Evolutionary conservation across 176 grass and related monocot species (phyloP), one percentile per base, ranked within the genome.

Genomic region (Secale cereale): DNA sequence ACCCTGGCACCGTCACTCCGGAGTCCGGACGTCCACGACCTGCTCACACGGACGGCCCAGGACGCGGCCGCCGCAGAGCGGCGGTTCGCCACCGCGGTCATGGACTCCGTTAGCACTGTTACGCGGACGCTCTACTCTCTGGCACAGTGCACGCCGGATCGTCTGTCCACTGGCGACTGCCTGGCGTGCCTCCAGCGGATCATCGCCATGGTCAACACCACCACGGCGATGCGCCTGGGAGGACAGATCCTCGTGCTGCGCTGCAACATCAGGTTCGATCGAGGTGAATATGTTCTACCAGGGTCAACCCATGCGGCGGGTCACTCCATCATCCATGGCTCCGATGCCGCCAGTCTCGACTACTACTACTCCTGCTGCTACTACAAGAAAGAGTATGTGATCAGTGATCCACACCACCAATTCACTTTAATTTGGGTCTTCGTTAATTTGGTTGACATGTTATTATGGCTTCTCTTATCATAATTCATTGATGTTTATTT

Each of bases 71-170:
- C 3, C 10, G 1, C 68, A 1, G 10, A 17, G 17, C 46, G 11
- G 57, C 54, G 56, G 56, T 83, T 64, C 81, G 57, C 81, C 67
- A 72, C 80, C 8, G 80, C 22, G n/a, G 25, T 41, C 66, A 74
- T 45, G 81, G 54, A 74, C 70, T 20, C 27, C 15, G 1, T 0
- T 23, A 12, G 39, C 16, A 13, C 7, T 2, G 4, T 8, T 8
- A 13, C 27, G 25, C 3, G 0, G 11, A 23, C 2, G 15, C 20
- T 79, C 36, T 79, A 65, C 78, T 79, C 78, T 8, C 60, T 63
- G n/a, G 60, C 60, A 1, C 60, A 63, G 60, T 63, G 60, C 60
- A 63, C 60, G 60, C 60, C 60, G 25, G 25, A 63, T 10, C n/a
- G n/a, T n/a, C 25, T 63, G 12, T 28, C 60, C 11, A 10, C 60